phyloP scores from a whole-genome alignment of 257 asterid species.

The Linaria vulgaris region DNA sequence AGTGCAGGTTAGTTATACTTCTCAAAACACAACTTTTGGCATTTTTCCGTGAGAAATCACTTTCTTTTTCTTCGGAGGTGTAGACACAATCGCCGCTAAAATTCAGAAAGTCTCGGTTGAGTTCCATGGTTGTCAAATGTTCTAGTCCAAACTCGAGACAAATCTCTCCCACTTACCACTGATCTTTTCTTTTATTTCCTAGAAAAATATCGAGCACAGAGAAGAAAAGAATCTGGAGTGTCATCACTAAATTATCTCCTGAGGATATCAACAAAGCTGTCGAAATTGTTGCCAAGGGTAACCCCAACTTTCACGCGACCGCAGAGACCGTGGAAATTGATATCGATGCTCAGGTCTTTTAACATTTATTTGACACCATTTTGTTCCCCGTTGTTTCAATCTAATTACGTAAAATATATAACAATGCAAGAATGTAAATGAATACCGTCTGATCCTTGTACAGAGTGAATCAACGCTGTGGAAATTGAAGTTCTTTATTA shows the following conservation, averaged over 20 bases:
- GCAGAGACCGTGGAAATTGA: constrained; percentile 71
- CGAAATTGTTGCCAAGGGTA: constrained; percentile 57
- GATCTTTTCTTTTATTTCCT: constrained; percentile 24
- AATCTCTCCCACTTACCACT: background rate
- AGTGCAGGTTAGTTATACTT: constrained; percentile 67
- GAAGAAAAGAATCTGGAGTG: constrained; percentile 71
- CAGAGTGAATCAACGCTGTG: constrained; percentile 84
- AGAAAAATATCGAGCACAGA: constrained; percentile 82
- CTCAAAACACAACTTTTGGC: constrained; percentile 3
- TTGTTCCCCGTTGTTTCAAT: background rate
- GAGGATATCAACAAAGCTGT: constrained; percentile 76
- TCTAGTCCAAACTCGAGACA: background rate
- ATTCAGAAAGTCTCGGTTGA: no score
- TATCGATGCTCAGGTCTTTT: constrained; percentile 75
- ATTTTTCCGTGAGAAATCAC: background rate
- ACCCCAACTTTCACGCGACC: constrained; percentile 53
- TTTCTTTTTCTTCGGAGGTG: background rate
- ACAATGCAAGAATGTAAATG: background rate
- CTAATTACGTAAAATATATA: background rate
- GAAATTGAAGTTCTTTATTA: constrained; percentile 74
- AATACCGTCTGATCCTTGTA: constrained; percentile 12
- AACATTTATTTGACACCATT: background rate
- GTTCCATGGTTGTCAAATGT: background rate
- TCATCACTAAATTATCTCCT: constrained; percentile 58
- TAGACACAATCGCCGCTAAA: no score